Percentiles rank a stretch among this genome's conserved stretches.
Conservation (phyloP, 2,329 filamentous ascomycete species). For the Aspergillus pseudoviridinutans region DNA sequence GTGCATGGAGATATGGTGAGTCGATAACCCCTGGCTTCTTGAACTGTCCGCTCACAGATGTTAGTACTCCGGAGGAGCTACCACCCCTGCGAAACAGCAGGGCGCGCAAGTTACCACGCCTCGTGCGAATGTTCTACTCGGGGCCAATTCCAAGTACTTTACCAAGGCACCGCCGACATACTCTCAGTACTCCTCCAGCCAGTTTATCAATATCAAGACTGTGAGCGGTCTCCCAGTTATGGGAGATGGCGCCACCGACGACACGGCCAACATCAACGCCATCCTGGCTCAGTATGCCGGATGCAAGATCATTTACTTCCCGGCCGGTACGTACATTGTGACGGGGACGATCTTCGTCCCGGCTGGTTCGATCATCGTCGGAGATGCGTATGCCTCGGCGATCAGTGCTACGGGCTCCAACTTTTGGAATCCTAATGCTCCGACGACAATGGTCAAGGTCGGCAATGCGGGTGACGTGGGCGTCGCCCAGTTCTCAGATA, state of each 20-base stretch:
- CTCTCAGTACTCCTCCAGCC: constrained; percentile 35
- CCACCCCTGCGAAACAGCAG: constrained; percentile 11
- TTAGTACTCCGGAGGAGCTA: too few relatives aligned
- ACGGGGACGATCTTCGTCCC: constrained; percentile 47
- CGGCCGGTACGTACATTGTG: constrained; percentile 52
- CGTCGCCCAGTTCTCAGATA: constrained; percentile 47
- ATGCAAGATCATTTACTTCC: constrained; percentile 53
- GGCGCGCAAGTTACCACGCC: constrained; percentile 25
- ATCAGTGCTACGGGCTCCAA: constrained; percentile 47
- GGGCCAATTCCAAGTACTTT: constrained; percentile 36
- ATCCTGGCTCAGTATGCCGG: constrained; percentile 31
- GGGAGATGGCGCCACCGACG: constrained; percentile 41
- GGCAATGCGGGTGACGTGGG: constrained; percentile 49
- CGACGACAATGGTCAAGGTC: constrained; percentile 48
- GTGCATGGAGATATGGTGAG: constrained; percentile 30
- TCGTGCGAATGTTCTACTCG: constrained; percentile 27
- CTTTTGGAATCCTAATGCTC: constrained; percentile 42
- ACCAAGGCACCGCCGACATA: constrained; percentile 43
- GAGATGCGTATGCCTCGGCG: constrained; percentile 49
- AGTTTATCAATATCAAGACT: constrained; percentile 47
- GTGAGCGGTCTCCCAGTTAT: constrained; percentile 39
- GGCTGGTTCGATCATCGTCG: constrained; percentile 48
- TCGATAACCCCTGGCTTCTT: neutral
- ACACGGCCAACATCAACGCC: constrained; percentile 34
- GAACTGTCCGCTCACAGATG: constrained; percentile 5